A percentile compares a stretch with the other conserved stretches of the same genome.
These are phyloP conservation scores for Aspergillus sp. DNA, from an alignment of 2,329 filamentous ascomycete species.

Conservation along the genomic window DNA sequence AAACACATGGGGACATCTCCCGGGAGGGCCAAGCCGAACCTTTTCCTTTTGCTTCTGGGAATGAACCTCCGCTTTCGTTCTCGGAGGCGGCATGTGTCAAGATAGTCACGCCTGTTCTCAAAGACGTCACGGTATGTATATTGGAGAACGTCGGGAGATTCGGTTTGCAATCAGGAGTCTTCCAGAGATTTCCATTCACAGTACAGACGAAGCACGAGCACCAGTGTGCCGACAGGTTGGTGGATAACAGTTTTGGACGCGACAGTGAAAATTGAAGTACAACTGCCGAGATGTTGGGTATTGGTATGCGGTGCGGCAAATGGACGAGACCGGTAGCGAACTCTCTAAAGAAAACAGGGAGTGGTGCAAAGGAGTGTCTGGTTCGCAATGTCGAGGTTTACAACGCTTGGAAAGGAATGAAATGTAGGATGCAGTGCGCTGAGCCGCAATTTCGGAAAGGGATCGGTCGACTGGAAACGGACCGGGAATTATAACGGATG, in stretches of 20 bases:
- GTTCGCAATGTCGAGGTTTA: not conserved
- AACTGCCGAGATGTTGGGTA: too few relatives aligned
- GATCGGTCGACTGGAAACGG: not conserved
- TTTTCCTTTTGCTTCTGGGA: slow-evolving; percentile 59
- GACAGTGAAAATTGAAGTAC: too few relatives aligned
- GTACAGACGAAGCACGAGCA: too few relatives aligned
- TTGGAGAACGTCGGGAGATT: not conserved
- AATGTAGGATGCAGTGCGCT: not conserved
- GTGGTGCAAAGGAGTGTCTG: too few relatives aligned
- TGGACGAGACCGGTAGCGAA: too few relatives aligned
- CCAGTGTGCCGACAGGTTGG: too few relatives aligned
- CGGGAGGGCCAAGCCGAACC: slow-evolving; percentile 34
- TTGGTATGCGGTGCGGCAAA: too few relatives aligned
- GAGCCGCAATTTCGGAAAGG: slow-evolving; percentile 4
- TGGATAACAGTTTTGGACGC: too few relatives aligned
- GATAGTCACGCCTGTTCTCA: slow-evolving; percentile 23
- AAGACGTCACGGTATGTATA: not conserved
- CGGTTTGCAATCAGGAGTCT: slow-evolving; percentile 10
- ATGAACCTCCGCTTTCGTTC: slow-evolving; percentile 52
- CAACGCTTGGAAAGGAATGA: slow-evolving; percentile 6
- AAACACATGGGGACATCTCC: not conserved
- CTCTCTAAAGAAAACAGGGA: too few relatives aligned
- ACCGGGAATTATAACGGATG: not conserved
- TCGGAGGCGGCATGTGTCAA: slow-evolving; percentile 44
- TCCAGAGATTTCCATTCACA: slow-evolving; percentile 18